Base-by-base conservation (phyloP, 1,139 yeast species). In the Dujonia santamariae region DNA sequence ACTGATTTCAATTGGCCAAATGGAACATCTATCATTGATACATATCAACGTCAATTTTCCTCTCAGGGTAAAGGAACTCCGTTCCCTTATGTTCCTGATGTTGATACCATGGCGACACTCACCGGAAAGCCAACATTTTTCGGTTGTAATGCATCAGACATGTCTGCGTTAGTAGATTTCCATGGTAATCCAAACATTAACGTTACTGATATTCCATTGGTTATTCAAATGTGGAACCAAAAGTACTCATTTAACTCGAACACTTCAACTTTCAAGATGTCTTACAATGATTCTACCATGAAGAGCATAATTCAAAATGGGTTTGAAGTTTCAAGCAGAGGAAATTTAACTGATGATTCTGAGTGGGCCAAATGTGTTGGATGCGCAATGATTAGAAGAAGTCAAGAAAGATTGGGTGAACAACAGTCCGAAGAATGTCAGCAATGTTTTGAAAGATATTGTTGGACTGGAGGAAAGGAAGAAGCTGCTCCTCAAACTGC, bases 1-100 rank as follows among this genome's bases (percentile, higher is more conserved):
- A 80, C 92, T 0, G 59, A 63, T 11, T 56, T 65, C 27, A 60
- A 55, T 40, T 85, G 92, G 87, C 95, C 96, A 27, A 75, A 82
- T 50, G 96, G 96, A 35, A 60, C 84, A 1, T 76, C 96, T 0
- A 54, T 86, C 32, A 73, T 75, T 19, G 62, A 67, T 22, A 73
- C 84, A 1, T 76, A 70, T 45, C 46, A 58, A 36, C 62, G 84
- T 31, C 81, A 75, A 48, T 72, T 71, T 42, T 47, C 56, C 6
- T 44, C 46, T 2, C 76, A 63, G 43, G 73, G 73, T 3, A 53
- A 52, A 32, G 68, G 67, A 3, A 45, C 64, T 1, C 67, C 69
- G 2, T 59, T 67, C 44, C 75, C 75, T 2, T 57, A 52, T 41
- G 71, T 62, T 6, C 75, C 75, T 8, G 53, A 53, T 25, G 52